Percentiles rank a stretch among this genome's conserved stretches.
Conservation (phyloP, 176 grass and related monocot genomes). For the Olyra latifolia region DNA sequence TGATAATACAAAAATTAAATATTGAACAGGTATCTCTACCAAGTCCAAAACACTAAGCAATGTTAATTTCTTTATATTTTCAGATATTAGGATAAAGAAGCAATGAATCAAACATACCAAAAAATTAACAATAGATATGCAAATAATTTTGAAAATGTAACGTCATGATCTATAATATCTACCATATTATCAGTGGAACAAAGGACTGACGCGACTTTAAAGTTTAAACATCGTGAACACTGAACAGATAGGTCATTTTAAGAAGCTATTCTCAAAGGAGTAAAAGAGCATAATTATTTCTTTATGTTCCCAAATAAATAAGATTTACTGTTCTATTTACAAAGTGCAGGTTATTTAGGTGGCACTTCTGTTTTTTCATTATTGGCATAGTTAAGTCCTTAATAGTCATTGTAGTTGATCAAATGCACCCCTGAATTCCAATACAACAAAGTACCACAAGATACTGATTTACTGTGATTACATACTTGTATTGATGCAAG, state of each 20-base stretch:
- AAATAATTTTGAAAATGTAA: conserved; percentile 17
- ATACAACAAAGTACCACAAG: not conserved
- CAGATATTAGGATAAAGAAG: not conserved
- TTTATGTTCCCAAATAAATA: not conserved
- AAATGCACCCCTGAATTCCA: conserved; percentile 8
- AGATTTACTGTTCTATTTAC: not conserved
- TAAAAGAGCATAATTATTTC: not conserved
- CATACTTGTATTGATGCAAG: conserved; percentile 13
- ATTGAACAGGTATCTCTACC: not conserved
- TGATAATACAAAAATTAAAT: conserved; percentile 6
- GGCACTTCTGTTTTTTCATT: not conserved
- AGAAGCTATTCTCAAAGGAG: not conserved
- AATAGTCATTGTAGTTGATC: not conserved
- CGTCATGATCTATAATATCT: conserved; percentile 3
- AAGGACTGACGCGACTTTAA: not conserved
- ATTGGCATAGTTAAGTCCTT: not conserved
- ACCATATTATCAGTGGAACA: conserved; percentile 16
- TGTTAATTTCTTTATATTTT: not conserved
- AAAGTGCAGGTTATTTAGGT: not conserved
- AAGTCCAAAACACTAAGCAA: not conserved
- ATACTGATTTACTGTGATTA: not conserved
- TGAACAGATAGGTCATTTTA: not conserved
- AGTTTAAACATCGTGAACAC: not conserved
- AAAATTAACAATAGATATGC: conserved; percentile 5
- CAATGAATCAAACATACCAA: not conserved